Evolutionary conservation across 129 eudicot genomes (phyloP), one percentile per base, ranked within the genome.

Genomic region (Centella asiatica): DNA sequence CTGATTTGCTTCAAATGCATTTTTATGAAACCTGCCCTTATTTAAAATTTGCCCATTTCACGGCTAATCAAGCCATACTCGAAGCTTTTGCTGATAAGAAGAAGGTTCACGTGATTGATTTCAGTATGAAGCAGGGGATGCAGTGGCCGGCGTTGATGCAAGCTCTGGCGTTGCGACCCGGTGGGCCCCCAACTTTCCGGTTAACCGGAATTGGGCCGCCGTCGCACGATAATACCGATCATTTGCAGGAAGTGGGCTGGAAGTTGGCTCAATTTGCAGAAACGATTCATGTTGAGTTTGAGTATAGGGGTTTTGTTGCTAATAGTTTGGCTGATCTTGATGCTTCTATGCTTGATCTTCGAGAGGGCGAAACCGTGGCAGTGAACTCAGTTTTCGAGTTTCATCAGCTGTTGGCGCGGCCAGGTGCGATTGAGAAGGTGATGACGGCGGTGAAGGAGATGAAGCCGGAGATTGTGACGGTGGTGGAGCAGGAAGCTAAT

Each of bases 71-170:
- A 64, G 93, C 97, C 8, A 83, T 90, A 23, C 53, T 90, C 4
- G 97, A 90, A 74, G 85, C 95, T 0, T 86, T 90, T 29, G 80
- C 76, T 0, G 85, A 78, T 1, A 75, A 79, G n/a, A 72, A 67
- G 1, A 64, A 58, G 6, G 95, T 90, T 8, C 97, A 90, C 48
- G 88, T 90, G 4, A 81, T 90, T 42, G 97, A 90, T 83, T 90
- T 86, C 48, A 71, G 97, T 24, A 76, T 89, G 78, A 89, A 89
- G 10, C 95, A 89, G 37, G 97, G 97, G 23, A 80, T 80, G 85
- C 97, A 89, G 55, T 89, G 97, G 97, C 97, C 97, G 23, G 90
- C 97, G 24, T 71, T 89, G 66, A 72, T 89, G 73, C 97, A 89
- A 14, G 95, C 90, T 4, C 47, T 89, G 20, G 97, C 97, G 1